Evolutionary conservation across 345 rosid species (phyloP), one percentile per base, ranked within the genome.

Genomic region (Citrus inodora): DNA sequence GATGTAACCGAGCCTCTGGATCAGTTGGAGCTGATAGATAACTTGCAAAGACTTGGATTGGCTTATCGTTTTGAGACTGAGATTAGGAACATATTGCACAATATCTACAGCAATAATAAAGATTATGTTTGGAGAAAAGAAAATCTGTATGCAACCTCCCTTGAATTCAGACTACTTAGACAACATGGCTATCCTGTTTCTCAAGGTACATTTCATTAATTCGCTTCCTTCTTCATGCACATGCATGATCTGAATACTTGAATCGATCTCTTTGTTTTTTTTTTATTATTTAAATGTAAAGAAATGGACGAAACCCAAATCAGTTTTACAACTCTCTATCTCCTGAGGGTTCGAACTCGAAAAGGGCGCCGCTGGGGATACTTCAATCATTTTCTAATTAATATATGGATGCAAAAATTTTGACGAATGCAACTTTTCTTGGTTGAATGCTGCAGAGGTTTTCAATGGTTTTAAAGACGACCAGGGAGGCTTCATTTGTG

Each of bases 11-110:
- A 64, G 42, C 78, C 78, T 3, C 13, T 75, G 30, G 69, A 75
- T 42, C 59, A 75, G 48, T 30, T 75, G 2, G 61, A 64, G 70
- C 59, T 75, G 40, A 46, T 75, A 30, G 78, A 75, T 11, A 63
- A 27, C 22, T 75, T 75, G 61, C 78, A 64, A 75, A 75, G 70
- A 75, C 78, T 63, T 64, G 70, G 70, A 46, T 64, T 63, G 70
- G 78, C 70, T 16, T 22, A 75, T 64, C 70, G 22, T 32, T 75
- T 75, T 63, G 14, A 11, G 4, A 13, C 40, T 28, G 78, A 75
- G 38, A 75, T 63, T 9, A 0, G 64, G 46, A 63, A 63, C 4
- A 27, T 16, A 48, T 11, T 75, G 61, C 8, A 46, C 1, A 32
- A 28, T 11, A 9, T 75, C 17, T 13, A 75, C 40, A 51, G 16